phyloP scores from a whole-genome alignment of 2,329 filamentous ascomycete species.

The Xylariaceae sp. region DNA sequence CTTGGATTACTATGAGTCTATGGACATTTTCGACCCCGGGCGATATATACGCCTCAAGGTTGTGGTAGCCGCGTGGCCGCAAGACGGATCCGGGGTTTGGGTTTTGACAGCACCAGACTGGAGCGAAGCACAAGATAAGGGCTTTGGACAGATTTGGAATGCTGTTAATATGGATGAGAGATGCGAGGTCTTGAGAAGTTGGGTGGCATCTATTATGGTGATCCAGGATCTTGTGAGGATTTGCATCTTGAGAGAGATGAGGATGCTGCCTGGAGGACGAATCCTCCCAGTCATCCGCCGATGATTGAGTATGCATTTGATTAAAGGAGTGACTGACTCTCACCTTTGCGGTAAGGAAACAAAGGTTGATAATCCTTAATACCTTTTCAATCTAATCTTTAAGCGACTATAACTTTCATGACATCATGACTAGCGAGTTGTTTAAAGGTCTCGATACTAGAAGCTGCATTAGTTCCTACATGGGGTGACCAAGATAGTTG shows the following conservation, averaged over 20 bases:
- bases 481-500: too few relatives aligned
- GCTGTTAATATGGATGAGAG: slow-evolving; percentile 13
- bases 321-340: too few relatives aligned
- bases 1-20: background rate
- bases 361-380: too few relatives aligned
- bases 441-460: too few relatives aligned
- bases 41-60: background rate
- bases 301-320: too few relatives aligned
- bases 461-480: too few relatives aligned
- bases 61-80: slow-evolving; percentile 11
- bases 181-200: slow-evolving; percentile 10
- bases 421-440: too few relatives aligned
- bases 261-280: too few relatives aligned
- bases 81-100: slow-evolving; percentile 9
- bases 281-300: too few relatives aligned
- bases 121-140: slow-evolving; percentile 2
- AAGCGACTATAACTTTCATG: too few relatives aligned
- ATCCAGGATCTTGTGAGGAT: slow-evolving; percentile 7
- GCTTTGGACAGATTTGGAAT: slow-evolving; percentile 11
- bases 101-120: slow-evolving; percentile 5
- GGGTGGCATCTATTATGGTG: slow-evolving; percentile 7
- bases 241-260: background rate
- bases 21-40: background rate
- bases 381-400: too few relatives aligned
- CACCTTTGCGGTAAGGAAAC: too few relatives aligned